Base-by-base conservation (phyloP, 225 moss, liverwort and hornwort genomes). In the Climacium dendroides region DNA sequence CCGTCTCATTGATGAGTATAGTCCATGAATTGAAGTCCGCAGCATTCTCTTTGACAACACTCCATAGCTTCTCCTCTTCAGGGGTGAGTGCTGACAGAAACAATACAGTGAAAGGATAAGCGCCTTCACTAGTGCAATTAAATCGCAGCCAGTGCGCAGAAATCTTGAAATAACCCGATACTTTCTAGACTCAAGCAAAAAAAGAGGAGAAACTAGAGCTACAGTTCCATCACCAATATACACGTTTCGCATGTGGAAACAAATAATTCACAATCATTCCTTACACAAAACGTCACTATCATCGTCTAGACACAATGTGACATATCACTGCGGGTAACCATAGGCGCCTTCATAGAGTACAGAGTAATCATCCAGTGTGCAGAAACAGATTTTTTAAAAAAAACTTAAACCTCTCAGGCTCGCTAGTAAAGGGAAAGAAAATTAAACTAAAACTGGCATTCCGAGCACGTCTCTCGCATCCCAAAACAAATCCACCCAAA, bases 11-110 rank as follows among this genome's bases (percentile, higher is more conserved):
- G 85, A 99, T 99, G 10, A 99, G 93, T 6, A 89, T 37, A 72
- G 95, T 97, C 98, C 98, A 99, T 7, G 97, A 93, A 84, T 95
- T 94, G 87, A 99, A 99, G 88, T 99, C 98, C 28, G 94, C 96
- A 73, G 96, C 85, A 87, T 97, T 97, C 28, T 90, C 91, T 82
- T 95, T 95, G 66, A 99, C 94, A 45, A 95, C 91, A 39, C 50
- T 79, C 98, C 98, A 99, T 11, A 99, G 87, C 52, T 92, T 93
- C 80, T 99, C 97, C 86, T 99, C 98, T 83, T 99, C 98, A 9
- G 93, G 88, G 20, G 96, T 93, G 47, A 93, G 91, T 41, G 93
- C 98, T 99, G 96, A 93, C 89, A 84, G 65, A 34, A 86, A 20
- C 23, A 70, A 65, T n/a, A 71, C 35, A 69, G 30, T 3, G 35